phyloP scores from a whole-genome alignment of 2,329 filamentous ascomycete genomes.

The Xylaria sp. region DNA sequence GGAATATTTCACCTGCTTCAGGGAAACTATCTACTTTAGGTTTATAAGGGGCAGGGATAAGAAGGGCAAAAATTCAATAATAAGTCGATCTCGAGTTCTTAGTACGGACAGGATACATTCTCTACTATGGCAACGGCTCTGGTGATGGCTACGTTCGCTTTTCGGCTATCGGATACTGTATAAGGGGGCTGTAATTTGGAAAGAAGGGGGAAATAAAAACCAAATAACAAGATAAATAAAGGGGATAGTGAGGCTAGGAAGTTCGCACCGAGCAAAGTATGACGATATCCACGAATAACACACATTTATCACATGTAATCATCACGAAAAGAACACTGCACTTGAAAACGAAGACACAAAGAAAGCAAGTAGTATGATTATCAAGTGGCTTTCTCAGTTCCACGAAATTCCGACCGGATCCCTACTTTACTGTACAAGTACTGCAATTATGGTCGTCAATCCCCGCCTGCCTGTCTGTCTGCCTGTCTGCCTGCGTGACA shows the following conservation, averaged over 20 bases:
- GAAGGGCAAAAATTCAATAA: not conserved
- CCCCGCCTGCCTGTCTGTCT: not conserved
- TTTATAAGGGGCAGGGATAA: not conserved
- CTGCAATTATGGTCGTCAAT: not conserved
- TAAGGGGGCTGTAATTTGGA: not conserved
- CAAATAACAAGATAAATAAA: not conserved
- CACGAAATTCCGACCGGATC: not conserved
- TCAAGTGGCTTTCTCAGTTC: not conserved
- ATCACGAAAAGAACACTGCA: not conserved
- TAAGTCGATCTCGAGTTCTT: not conserved
- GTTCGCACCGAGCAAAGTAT: not conserved
- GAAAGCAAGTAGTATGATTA: not conserved
- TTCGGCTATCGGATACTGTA: not conserved
- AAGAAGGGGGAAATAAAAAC: not conserved
- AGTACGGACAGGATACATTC: not conserved
- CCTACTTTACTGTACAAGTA: constrained; percentile 23
- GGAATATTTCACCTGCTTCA: not conserved
- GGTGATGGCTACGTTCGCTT: not conserved
- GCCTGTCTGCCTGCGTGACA: not conserved
- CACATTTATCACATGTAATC: no score
- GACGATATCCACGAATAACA: not conserved
- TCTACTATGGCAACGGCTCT: not conserved
- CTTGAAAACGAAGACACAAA: not conserved
- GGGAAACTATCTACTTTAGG: no score
- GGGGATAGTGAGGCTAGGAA: not conserved